These are phyloP conservation scores for Pogostemon cablin DNA, from an alignment of 257 asterid species.

Conservation along the genomic window DNA sequence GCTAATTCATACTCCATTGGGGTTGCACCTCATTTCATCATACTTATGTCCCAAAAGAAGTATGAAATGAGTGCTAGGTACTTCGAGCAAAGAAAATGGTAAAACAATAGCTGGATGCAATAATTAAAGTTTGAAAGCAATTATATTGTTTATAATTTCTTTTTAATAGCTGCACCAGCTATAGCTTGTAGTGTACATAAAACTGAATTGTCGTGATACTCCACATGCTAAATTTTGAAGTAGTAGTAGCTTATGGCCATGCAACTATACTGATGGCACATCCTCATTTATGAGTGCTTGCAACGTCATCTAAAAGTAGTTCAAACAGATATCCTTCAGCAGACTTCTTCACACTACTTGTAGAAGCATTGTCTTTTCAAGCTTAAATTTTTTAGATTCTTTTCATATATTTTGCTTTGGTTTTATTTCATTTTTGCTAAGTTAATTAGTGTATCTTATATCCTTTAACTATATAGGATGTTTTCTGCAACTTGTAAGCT, in stretches of 20 bases:
- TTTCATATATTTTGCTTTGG: not conserved
- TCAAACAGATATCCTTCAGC: not conserved
- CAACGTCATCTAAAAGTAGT: not conserved
- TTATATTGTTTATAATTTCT: not conserved
- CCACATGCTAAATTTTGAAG: not conserved
- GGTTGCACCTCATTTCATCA: conserved; percentile 20
- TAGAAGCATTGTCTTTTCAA: conserved; percentile 4
- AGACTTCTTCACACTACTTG: conserved; percentile 15
- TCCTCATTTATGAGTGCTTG: conserved; percentile 21
- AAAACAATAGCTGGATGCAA: conserved; percentile 2
- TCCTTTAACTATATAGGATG: not conserved
- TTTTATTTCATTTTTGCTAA: conserved; percentile 17
- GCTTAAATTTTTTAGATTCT: conserved; percentile 2
- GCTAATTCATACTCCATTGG: not conserved
- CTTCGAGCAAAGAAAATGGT: not conserved
- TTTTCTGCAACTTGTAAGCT: conserved; percentile 20
- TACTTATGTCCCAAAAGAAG: not conserved
- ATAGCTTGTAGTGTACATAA: not conserved
- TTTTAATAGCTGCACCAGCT: conserved; percentile 18
- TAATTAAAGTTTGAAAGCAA: not conserved
- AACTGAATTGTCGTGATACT: conserved; percentile 11
- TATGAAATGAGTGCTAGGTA: conserved; percentile 18
- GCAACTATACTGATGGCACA: conserved; percentile 4
- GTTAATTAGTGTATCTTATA: conserved; percentile 15
- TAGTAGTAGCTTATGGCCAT: conserved; percentile 1